Conservation (phyloP, 176 grass and related monocot species). For the Musa acuminata region DNA sequence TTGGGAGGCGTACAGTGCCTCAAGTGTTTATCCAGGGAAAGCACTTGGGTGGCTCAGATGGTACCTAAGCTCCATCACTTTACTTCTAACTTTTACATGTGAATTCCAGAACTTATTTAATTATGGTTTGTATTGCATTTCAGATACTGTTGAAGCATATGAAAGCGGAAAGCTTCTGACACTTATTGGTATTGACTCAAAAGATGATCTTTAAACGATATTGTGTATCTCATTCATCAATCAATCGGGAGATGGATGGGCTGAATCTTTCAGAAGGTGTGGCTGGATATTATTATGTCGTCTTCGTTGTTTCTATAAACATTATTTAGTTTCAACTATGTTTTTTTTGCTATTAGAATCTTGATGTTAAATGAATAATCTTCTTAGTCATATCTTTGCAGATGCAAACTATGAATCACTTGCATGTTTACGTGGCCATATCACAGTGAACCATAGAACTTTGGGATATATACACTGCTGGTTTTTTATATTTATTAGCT, state of each 20-base stretch:
- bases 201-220: slow-evolving; percentile 40
- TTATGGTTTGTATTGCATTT: not conserved
- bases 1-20: slow-evolving; percentile 52
- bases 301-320: not conserved
- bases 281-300: not conserved
- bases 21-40: slow-evolving; percentile 65
- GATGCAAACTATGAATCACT: too few relatives aligned
- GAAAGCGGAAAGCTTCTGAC: slow-evolving; percentile 47
- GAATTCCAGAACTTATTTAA: not conserved
- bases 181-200: slow-evolving; percentile 38
- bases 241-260: not conserved
- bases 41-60: slow-evolving; percentile 61
- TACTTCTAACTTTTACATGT: not conserved
- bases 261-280: not conserved
- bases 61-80: slow-evolving; percentile 27
- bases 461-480: too few relatives aligned
- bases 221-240: not conserved
- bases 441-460: too few relatives aligned
- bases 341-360: not conserved
- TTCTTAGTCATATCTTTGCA: too few relatives aligned
- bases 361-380: not conserved
- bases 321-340: too few relatives aligned
- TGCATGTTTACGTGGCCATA: too few relatives aligned
- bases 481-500: too few relatives aligned
- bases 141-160: slow-evolving; percentile 58